phyloP scores from a whole-genome alignment of 148 eudicot genomes.

The Euryodendron excelsum region DNA sequence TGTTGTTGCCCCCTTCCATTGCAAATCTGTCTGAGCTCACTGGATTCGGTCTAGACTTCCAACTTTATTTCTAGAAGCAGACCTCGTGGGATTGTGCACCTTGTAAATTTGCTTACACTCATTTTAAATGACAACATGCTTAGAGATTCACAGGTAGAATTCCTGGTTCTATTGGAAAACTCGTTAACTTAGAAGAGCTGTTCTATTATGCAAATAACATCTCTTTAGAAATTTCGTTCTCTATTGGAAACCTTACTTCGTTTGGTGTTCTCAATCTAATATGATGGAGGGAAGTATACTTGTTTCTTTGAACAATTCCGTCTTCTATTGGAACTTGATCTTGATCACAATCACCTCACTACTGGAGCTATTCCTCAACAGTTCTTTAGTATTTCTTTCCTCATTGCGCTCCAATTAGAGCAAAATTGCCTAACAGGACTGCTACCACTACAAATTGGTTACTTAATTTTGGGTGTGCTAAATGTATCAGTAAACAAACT shows the following conservation, averaged over 20 bases:
- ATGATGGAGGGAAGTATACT: too few species aligned
- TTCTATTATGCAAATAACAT: background rate
- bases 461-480: too few species aligned
- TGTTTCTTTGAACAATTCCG: too few species aligned
- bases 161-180: background rate
- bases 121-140: too few species aligned
- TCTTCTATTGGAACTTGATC: too few species aligned
- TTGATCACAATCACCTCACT: too few species aligned
- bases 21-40: constrained; percentile 12
- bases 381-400: background rate
- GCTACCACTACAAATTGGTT: constrained; percentile 13
- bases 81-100: constrained; percentile 8
- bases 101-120: too few species aligned
- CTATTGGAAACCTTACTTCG: constrained; percentile 2
- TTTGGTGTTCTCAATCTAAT: background rate
- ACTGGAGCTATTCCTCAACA: background rate
- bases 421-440: background rate
- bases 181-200: background rate
- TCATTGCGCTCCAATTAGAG: background rate
- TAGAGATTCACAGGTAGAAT: constrained; percentile 1
- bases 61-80: constrained; percentile 14
- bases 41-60: rapidly evolving
- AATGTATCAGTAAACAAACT: too few species aligned
- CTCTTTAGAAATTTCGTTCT: background rate
- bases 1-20: too few species aligned